A percentile compares a stretch with the other conserved stretches of the same genome.
Conservation (phyloP, 495 filamentous ascomycete genomes). For the Emericellopsis terricola region DNA sequence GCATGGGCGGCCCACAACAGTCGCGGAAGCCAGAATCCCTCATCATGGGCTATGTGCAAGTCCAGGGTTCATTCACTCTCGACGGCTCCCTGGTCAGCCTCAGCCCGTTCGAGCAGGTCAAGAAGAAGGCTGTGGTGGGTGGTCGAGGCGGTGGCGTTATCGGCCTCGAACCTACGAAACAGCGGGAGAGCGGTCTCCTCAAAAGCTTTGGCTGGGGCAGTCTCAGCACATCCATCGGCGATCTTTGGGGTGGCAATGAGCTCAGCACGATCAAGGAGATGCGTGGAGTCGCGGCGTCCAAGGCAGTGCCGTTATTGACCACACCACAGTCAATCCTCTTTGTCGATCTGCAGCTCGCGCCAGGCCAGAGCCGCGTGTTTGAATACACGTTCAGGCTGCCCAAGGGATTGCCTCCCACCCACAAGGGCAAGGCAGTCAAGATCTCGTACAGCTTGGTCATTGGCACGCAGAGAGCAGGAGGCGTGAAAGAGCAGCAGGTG, state of each 20-base stretch:
- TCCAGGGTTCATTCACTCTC: conserved; percentile 79
- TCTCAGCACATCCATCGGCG: conserved; percentile 74
- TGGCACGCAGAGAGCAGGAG: conserved; percentile 75
- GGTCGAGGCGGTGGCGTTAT: conserved; percentile 73
- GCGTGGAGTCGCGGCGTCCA: conserved; percentile 62
- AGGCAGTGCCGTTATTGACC: conserved; percentile 72
- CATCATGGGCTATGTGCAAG: conserved; percentile 96
- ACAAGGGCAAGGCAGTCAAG: conserved; percentile 87
- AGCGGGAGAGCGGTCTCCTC: conserved; percentile 55
- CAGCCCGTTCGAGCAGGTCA: conserved; percentile 84
- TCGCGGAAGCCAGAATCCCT: conserved; percentile 46
- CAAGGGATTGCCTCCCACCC: conserved; percentile 70
- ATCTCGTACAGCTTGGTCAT: conserved; percentile 82
- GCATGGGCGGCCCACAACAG: conserved; percentile 27
- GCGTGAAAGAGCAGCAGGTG: conserved; percentile 59
- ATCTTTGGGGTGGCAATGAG: conserved; percentile 68
- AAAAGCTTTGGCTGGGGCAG: conserved; percentile 76
- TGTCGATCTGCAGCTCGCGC: conserved; percentile 72
- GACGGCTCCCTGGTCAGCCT: conserved; percentile 86
- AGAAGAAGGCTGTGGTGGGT: conserved; percentile 79
- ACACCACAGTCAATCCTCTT: conserved; percentile 96
- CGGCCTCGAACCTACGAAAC: conserved; percentile 57
- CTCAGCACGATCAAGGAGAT: conserved; percentile 88
- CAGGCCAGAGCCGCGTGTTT: conserved; percentile 79
- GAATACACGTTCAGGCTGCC: conserved; percentile 75